phyloP scores from a whole-genome alignment of 139 green algal species.

The Chloropicon primus region DNA sequence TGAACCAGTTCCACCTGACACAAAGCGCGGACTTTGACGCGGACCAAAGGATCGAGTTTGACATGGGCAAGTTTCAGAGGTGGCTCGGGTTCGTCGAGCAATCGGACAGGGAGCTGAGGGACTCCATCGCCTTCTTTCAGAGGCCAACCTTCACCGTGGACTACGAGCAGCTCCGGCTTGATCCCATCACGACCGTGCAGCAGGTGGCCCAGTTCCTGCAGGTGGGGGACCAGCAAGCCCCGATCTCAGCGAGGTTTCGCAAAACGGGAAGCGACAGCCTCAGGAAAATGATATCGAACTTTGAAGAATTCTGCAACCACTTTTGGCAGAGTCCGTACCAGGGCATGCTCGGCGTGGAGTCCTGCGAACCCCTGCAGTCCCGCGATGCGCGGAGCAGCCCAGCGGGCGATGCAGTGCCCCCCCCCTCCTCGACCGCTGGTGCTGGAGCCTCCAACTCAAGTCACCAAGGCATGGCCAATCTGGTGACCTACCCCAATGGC shows the following conservation, averaged over 20 bases:
- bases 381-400: too few relatives aligned
- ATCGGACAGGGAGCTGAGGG: background rate
- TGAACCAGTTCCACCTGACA: background rate
- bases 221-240: background rate
- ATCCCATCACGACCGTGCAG: background rate
- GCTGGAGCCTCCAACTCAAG: too few relatives aligned
- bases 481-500: background rate
- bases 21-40: slow-evolving; percentile 1
- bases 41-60: background rate
- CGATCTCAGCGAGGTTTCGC: background rate
- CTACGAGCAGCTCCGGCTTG: background rate
- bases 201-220: background rate
- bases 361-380: too few relatives aligned
- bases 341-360: background rate
- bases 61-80: background rate
- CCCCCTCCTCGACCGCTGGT: too few relatives aligned
- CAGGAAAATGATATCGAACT: background rate
- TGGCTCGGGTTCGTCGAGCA: background rate
- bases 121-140: slow-evolving; percentile 1
- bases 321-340: background rate
- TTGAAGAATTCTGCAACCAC: background rate
- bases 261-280: background rate
- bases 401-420: too few relatives aligned
- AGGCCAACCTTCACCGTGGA: background rate
- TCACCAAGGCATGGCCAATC: background rate